Conservation (phyloP, 352 stramenopile genomes). For the Globisporangium paroecandrum region DNA sequence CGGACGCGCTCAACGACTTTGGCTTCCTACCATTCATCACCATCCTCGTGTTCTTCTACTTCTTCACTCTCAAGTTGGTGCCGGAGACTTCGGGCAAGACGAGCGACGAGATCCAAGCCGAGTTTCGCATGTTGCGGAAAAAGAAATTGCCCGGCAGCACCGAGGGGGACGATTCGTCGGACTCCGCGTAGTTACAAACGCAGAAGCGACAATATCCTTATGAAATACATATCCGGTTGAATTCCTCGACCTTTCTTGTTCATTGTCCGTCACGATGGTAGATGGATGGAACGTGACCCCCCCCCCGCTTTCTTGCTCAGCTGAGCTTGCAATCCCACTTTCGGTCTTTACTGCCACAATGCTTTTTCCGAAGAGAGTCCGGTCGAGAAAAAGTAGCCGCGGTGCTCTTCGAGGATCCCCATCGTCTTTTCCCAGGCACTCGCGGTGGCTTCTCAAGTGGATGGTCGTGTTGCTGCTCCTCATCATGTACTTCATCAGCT, state of each 20-base stretch:
- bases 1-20: conserved; percentile 33
- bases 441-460: neutral
- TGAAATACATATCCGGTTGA: neutral
- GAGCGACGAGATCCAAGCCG: conserved; percentile 52
- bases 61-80: conserved; percentile 43
- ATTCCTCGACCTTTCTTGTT: neutral
- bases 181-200: neutral
- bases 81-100: conserved; percentile 63
- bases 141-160: neutral
- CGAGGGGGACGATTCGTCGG: neutral
- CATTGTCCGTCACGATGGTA: neutral
- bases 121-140: conserved; percentile 26
- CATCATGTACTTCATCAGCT: conserved; percentile 25
- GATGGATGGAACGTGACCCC: neutral
- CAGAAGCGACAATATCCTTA: neutral
- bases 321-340: no score
- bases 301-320: neutral
- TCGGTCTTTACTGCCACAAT: neutral
- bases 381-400: neutral
- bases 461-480: neutral
- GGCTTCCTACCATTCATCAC: conserved; percentile 52
- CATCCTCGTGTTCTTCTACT: conserved; percentile 35
- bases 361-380: neutral
- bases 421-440: neutral
- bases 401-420: neutral